Percentiles rank a stretch among this genome's conserved stretches.
These are phyloP conservation scores for Parasitella parasitica DNA, from an alignment of 371 early-diverging fungal genomes.

Conservation along the genomic window DNA sequence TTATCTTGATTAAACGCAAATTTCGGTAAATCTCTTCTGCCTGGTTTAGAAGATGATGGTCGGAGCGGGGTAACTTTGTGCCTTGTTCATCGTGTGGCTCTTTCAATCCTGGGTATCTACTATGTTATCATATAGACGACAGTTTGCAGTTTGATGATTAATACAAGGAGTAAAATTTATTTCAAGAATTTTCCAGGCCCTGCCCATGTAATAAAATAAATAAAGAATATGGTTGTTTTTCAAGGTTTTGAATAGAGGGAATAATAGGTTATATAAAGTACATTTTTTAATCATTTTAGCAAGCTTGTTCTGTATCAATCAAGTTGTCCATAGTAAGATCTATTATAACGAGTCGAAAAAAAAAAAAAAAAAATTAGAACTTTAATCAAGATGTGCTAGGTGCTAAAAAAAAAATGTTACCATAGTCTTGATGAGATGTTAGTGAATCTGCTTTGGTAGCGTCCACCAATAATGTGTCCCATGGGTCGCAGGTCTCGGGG, in stretches of 20 bases:
- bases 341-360: no score
- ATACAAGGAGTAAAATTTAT: background rate
- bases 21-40: background rate
- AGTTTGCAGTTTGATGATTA: background rate
- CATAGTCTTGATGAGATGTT: slow-evolving; percentile 8
- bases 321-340: background rate
- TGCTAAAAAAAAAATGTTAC: background rate
- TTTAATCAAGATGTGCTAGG: background rate
- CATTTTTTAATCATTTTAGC: background rate
- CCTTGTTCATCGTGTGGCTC: no score
- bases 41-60: background rate
- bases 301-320: background rate
- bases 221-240: background rate
- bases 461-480: slow-evolving; percentile 20
- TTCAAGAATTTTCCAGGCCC: background rate
- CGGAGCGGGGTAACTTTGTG: background rate
- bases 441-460: background rate
- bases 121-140: no score
- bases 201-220: background rate
- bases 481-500: slow-evolving; percentile 17
- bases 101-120: no score
- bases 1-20: no score
- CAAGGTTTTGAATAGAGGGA: background rate
- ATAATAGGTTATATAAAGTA: background rate
- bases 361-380: background rate